A percentile compares a stretch with the other conserved stretches of the same genome.
phyloP scores from a whole-genome alignment of 495 filamentous ascomycete genomes.

The Lepidopterella palustris region DNA sequence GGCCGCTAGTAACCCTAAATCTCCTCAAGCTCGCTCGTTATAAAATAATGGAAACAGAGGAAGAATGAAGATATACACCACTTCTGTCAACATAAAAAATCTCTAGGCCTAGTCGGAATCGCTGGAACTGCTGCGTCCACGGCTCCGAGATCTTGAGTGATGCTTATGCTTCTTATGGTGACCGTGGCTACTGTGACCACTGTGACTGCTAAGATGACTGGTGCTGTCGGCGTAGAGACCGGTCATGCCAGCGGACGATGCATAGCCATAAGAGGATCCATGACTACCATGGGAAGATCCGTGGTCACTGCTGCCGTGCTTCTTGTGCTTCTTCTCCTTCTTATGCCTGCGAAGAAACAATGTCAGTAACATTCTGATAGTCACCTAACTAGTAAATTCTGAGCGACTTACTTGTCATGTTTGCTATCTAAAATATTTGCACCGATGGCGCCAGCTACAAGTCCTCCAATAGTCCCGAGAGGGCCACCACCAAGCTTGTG shows the following conservation, averaged over 20 bases:
- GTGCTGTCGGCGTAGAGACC: slow-evolving; percentile 28
- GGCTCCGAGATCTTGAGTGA: slow-evolving; percentile 14
- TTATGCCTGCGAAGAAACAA: slow-evolving; percentile 16
- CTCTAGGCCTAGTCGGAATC: slow-evolving; percentile 23
- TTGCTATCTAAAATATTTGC: slow-evolving; percentile 45
- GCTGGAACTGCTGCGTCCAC: slow-evolving; percentile 22
- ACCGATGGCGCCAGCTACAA: slow-evolving; percentile 50
- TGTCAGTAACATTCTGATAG: neutral
- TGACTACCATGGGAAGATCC: slow-evolving; percentile 18
- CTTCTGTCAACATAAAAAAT: neutral
- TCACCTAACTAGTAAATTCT: neutral
- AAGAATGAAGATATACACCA: neutral
- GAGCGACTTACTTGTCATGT: slow-evolving; percentile 38
- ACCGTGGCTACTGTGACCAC: neutral
- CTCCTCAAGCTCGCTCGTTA: neutral
- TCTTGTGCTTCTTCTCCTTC: slow-evolving; percentile 32
- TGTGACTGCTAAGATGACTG: slow-evolving; percentile 22
- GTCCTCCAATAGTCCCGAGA: slow-evolving; percentile 45
- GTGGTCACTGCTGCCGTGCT: slow-evolving; percentile 1
- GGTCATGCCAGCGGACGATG: slow-evolving; percentile 24
- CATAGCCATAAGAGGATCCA: slow-evolving; percentile 7
- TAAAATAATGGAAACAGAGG: neutral
- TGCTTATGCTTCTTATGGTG: slow-evolving; percentile 25
- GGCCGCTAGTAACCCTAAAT: neutral
- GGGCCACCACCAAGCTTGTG: slow-evolving; percentile 44